These are phyloP conservation scores for Penicillium riverlandense DNA, from an alignment of 495 filamentous ascomycete species.

Conservation along the genomic window DNA sequence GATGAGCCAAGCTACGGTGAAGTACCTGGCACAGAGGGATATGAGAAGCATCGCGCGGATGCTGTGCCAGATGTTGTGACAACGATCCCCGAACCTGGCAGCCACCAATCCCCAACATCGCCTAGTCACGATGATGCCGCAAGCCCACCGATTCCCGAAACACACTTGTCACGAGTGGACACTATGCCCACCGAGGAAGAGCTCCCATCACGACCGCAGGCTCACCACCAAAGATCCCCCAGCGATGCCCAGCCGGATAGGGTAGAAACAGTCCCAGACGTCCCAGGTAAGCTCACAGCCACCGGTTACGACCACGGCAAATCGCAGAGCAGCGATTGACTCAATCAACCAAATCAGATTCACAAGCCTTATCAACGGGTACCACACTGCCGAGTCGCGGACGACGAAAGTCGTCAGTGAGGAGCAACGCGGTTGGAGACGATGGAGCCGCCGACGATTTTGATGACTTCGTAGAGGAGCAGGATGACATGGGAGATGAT, in stretches of 20 bases:
- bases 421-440: conserved; percentile 22
- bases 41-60: conserved; percentile 68
- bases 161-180: conserved; percentile 37
- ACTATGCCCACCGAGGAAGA: conserved; percentile 28
- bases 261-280: conserved; percentile 36
- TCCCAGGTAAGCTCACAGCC: conserved; percentile 13
- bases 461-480: conserved; percentile 90
- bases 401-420: conserved; percentile 12
- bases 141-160: conserved; percentile 34
- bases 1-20: conserved; percentile 69
- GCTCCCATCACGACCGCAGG: conserved; percentile 23
- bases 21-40: conserved; percentile 75
- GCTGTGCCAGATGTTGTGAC: conserved; percentile 70
- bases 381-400: conserved; percentile 20
- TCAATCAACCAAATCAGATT: too few relatives aligned
- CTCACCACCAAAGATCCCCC: conserved; percentile 35
- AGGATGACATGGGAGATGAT: conserved; percentile 52
- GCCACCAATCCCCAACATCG: conserved; percentile 11
- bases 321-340: too few relatives aligned
- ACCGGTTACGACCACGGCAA: too few relatives aligned
- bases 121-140: conserved; percentile 6
- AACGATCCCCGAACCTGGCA: conserved; percentile 23
- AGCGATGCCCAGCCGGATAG: conserved; percentile 45
- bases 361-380: conserved; percentile 16
- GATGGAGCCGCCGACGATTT: conserved; percentile 65